These are phyloP conservation scores for Sphagnurus paluster DNA, from an alignment of 1,284 basidiomycete genomes.

Conservation along the genomic window DNA sequence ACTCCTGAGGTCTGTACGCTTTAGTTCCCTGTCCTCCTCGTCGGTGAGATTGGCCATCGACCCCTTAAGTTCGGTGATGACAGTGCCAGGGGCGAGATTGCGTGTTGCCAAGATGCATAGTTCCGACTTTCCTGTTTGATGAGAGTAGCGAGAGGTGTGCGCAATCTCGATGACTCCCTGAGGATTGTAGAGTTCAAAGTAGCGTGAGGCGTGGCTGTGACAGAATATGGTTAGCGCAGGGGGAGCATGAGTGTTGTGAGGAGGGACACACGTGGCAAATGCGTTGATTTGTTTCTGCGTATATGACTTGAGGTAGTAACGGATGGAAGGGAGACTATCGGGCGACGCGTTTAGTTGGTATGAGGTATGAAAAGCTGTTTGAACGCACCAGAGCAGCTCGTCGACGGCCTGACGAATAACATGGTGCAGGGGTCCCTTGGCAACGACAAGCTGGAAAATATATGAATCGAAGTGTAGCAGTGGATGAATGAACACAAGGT, in stretches of 20 bases:
- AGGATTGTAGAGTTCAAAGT: conserved; percentile 81
- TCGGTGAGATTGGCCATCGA: conserved; percentile 85
- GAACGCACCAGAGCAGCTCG: conserved; percentile 67
- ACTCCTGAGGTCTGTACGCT: conserved; percentile 68
- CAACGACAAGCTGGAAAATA: conserved; percentile 52
- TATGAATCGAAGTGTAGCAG: conserved; percentile 20
- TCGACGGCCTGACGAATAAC: conserved; percentile 69
- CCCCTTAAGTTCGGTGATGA: conserved; percentile 82
- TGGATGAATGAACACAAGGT: conserved; percentile 30
- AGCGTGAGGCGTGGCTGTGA: conserved; percentile 82
- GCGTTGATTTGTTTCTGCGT: conserved; percentile 82
- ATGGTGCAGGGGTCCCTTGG: conserved; percentile 52
- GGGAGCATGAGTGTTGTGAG: conserved; percentile 17
- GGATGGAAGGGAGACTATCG: conserved; percentile 64
- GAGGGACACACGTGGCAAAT: conserved; percentile 73
- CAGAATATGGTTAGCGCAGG: conserved; percentile 29
- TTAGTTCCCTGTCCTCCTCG: conserved; percentile 80
- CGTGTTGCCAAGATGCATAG: conserved; percentile 87
- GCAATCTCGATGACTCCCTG: conserved; percentile 84
- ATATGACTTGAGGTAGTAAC: conserved; percentile 71
- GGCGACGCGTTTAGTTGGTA: conserved; percentile 15
- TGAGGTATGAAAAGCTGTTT: conserved; percentile 17
- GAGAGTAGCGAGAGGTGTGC: conserved; percentile 81
- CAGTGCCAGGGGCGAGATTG: conserved; percentile 64
- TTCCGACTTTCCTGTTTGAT: conserved; percentile 87